Evolutionary conservation across 306 rosid genomes (phyloP).

Genomic region (Clitoria ternatea): DNA sequence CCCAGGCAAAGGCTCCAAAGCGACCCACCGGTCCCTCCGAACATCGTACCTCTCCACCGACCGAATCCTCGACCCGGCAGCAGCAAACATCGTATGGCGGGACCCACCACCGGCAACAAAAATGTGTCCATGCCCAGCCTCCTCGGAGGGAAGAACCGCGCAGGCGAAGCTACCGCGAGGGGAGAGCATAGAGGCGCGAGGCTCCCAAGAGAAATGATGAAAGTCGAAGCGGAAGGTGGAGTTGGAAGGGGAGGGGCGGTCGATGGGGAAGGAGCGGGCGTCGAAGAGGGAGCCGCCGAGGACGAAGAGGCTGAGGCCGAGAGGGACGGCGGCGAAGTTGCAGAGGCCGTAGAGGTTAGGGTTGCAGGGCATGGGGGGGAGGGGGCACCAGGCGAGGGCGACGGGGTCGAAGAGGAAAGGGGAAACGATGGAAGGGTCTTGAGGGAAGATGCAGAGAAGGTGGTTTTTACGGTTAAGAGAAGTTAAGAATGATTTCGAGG

Average conservation of each 20-base stretch:
- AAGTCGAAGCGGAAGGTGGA: constrained; percentile 56
- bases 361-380: constrained; percentile 74
- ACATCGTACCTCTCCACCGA: constrained; percentile 70
- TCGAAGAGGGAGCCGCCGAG: constrained; percentile 88
- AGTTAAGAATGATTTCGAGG: constrained; percentile 46
- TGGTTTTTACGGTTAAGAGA: constrained; percentile 37
- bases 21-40: constrained; percentile 57
- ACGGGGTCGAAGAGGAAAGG: constrained; percentile 74
- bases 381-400: constrained; percentile 66
- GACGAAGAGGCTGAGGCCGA: constrained; percentile 56
- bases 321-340: constrained; percentile 63
- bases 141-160: constrained; percentile 28
- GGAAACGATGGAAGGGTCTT: constrained; percentile 56
- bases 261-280: constrained; percentile 80
- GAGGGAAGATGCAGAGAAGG: constrained; percentile 75
- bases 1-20: constrained; percentile 61
- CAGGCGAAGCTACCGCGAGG: constrained; percentile 93
- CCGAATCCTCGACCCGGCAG: constrained; percentile 68
- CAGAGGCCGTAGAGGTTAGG: constrained; percentile 79
- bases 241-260: constrained; percentile 64
- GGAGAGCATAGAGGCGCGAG: constrained; percentile 57
- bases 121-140: too few relatives aligned
- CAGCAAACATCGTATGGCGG: constrained; percentile 59
- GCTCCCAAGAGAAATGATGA: constrained; percentile 45
- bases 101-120: constrained; percentile 90